phyloP scores from a whole-genome alignment of 1,284 basidiomycete genomes.

The Anthracocystis setariae region DNA sequence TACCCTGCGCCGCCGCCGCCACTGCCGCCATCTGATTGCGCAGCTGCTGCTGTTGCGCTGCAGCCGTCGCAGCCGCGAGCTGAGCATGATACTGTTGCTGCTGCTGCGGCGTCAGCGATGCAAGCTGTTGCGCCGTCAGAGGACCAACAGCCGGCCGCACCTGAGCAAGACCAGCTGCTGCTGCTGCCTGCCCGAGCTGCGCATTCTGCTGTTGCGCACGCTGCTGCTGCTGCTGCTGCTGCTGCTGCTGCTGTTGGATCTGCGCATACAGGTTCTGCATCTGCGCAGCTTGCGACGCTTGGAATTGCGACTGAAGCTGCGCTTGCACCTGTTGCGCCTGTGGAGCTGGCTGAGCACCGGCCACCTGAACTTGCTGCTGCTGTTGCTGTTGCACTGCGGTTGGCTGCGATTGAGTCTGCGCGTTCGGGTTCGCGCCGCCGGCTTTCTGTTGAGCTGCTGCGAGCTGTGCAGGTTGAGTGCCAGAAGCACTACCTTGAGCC shows the following conservation, averaged over 20 bases:
- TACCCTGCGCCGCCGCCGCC: slow-evolving; percentile 28
- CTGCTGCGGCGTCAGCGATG: slow-evolving; percentile 34
- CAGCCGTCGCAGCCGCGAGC: slow-evolving; percentile 39
- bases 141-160: slow-evolving; percentile 32
- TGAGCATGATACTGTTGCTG: slow-evolving; percentile 49
- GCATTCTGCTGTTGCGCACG: slow-evolving; percentile 32
- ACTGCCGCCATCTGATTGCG: slow-evolving; percentile 46
- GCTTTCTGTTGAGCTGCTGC: slow-evolving; percentile 23
- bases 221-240: slow-evolving; percentile 34
- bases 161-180: slow-evolving; percentile 24
- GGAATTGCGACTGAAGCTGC: slow-evolving; percentile 31
- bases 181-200: slow-evolving; percentile 19
- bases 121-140: slow-evolving; percentile 34
- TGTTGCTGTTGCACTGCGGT: slow-evolving; percentile 15
- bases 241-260: slow-evolving; percentile 45
- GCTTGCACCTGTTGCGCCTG: slow-evolving; percentile 33
- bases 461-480: slow-evolving; percentile 11
- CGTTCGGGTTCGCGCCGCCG: no score
- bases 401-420: slow-evolving; percentile 6
- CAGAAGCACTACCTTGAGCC: slow-evolving; percentile 19
- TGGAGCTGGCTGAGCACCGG: slow-evolving; percentile 20
- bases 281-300: slow-evolving; percentile 35
- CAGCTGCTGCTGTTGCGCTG: slow-evolving; percentile 45
- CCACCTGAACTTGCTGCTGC: slow-evolving; percentile 16
- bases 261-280: slow-evolving; percentile 50